Base-by-base conservation (phyloP, 2,329 filamentous ascomycete species). In the Dactylellina leptospora region DNA sequence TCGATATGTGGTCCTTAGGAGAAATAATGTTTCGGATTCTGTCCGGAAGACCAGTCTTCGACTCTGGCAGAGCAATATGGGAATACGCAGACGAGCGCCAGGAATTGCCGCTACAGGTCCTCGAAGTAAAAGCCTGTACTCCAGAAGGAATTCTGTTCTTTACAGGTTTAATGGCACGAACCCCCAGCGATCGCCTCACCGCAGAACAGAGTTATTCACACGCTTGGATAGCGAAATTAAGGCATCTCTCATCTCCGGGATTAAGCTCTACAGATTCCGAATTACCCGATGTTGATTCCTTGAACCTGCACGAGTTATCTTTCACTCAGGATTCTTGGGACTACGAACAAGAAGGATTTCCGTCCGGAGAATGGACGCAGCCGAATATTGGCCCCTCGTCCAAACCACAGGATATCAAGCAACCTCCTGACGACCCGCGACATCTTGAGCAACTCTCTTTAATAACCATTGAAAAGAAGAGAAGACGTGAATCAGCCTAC, bases 281-380 rank as follows among this genome's bases (percentile, higher is more conserved):
- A 6, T 18, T 56, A 4, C 53, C 53, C 4, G 53, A 56, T 6
- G 48, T 53, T 38, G 48, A 53, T 20, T 53, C 48, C 9, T 16
- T 56, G n/a, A 20, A 56, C n/a, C 20, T 45, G n/a, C 53, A 42
- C 20, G 53, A 45, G 18, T 27, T 56, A 16, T 56, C 53, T 11
- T 44, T 56, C 8, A 30, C 20, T 45, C 53, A 56, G 23, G 16
- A 44, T 20, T 16, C 48, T 3, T 53, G 48, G 48, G 48, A 2
- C 8, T 53, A 36, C 16, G 48, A 16, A 4, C 28, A 38, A 30
- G 48, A 53, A 23, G 48, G 18, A 36, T 1, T 33, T 4, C 48
- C 48, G 22, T 53, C 48, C 23, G 48, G 48, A 33, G 48, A 53
- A 53, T 53, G 48, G 48, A 53, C 48, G 8, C 48, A 53, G 20